Conservation (phyloP, 345 rosid genomes). For the Isatis tinctoria region DNA sequence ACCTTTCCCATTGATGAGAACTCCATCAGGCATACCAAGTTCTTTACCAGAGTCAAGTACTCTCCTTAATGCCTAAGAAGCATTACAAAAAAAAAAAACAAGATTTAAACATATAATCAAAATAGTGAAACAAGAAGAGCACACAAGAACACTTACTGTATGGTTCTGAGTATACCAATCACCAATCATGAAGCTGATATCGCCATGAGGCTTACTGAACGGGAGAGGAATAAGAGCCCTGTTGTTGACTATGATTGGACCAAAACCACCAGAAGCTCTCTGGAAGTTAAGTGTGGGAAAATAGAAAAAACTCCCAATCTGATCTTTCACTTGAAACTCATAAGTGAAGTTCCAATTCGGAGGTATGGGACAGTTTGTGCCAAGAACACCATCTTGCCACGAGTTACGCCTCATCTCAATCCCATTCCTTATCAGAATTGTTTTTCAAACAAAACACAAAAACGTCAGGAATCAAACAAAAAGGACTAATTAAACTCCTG, state of each 20-base stretch:
- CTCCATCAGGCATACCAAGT: slow-evolving; percentile 96
- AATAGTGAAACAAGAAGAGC: background rate
- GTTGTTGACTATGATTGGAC: slow-evolving; percentile 69
- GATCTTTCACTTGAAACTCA: slow-evolving; percentile 84
- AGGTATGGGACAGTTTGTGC: slow-evolving; percentile 84
- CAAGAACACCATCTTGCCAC: slow-evolving; percentile 94
- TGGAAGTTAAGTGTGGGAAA: slow-evolving; percentile 77
- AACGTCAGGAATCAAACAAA: background rate
- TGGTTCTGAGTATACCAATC: slow-evolving; percentile 91
- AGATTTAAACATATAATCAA: background rate
- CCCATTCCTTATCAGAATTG: slow-evolving; percentile 62
- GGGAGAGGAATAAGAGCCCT: slow-evolving; percentile 53
- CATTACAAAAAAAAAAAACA: background rate
- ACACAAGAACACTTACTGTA: slow-evolving; percentile 46
- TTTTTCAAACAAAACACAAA: background rate
- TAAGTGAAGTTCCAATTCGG: slow-evolving; percentile 63
- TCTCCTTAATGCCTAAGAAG: slow-evolving; percentile 58
- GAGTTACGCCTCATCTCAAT: slow-evolving; percentile 82
- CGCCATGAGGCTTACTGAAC: slow-evolving; percentile 71
- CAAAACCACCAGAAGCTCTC: slow-evolving; percentile 94
- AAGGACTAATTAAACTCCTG: background rate
- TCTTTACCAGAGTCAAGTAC: slow-evolving; percentile 75
- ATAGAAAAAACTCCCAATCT: slow-evolving; percentile 92
- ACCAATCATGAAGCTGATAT: slow-evolving; percentile 64
- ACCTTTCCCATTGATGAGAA: slow-evolving; percentile 92